Evolutionary conservation across 1,284 basidiomycete genomes (phyloP).

Genomic region (Nidula niveotomentosa): DNA sequence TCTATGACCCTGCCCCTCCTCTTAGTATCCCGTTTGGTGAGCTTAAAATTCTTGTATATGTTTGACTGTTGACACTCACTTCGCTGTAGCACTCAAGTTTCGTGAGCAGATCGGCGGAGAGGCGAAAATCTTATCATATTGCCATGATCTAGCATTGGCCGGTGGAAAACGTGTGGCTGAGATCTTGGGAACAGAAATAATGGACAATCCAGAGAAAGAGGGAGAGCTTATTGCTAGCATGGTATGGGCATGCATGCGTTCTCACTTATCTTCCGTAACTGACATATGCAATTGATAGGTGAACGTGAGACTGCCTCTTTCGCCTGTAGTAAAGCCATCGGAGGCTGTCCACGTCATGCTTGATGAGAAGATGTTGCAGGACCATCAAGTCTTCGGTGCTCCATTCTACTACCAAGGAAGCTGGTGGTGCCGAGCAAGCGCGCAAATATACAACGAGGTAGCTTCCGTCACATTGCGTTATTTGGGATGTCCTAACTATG

Average conservation of each 20-base stretch:
- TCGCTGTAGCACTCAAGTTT: slow-evolving; percentile 64
- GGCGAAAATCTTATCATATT: slow-evolving; percentile 69
- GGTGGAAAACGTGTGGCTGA: slow-evolving; percentile 66
- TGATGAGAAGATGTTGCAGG: not conserved
- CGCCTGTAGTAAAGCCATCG: not conserved
- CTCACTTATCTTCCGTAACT: not conserved
- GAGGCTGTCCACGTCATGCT: not conserved
- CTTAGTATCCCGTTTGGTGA: slow-evolving; percentile 52
- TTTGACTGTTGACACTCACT: not conserved
- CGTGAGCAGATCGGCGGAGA: slow-evolving; percentile 79
- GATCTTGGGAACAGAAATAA: slow-evolving; percentile 57
- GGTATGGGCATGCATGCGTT: slow-evolving; percentile 38
- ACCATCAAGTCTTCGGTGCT: not conserved
- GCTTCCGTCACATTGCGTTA: not conserved
- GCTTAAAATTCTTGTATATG: slow-evolving; percentile 3
- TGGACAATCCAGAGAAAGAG: slow-evolving; percentile 33
- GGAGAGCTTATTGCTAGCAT: slow-evolving; percentile 64
- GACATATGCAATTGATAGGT: not conserved
- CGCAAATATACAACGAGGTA: slow-evolving; percentile 5
- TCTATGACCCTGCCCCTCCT: slow-evolving; percentile 49
- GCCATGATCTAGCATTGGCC: slow-evolving; percentile 61
- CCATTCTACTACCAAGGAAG: slow-evolving; percentile 1
- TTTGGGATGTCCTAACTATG: not conserved
- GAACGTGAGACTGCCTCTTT: slow-evolving; percentile 1
- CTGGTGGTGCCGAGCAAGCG: not conserved